Base-by-base conservation (phyloP, 2,329 filamentous ascomycete species). In the Penicillium concentricum region DNA sequence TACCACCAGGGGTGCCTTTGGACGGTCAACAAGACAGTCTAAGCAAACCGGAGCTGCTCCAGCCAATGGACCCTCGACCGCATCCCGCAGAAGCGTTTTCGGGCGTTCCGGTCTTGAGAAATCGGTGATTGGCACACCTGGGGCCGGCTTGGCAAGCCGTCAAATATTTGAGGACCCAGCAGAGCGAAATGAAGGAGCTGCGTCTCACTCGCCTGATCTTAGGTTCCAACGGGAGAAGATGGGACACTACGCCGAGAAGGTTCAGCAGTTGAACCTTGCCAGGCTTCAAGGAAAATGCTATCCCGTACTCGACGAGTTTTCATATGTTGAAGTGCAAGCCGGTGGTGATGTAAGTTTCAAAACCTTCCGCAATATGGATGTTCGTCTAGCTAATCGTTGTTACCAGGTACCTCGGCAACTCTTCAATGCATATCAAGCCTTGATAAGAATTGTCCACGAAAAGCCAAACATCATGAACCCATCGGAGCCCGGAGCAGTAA, bases 111-210 rank as follows among this genome's bases (percentile, higher is more conserved):
- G 81, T 50, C 80, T 95, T 67, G 87, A 89, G 57, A 90, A 88
- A 66, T 96, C 93, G 10, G 89, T 97, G 52, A 94, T 97, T 71
- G 93, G 93, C 45, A 86, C 87, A 26, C 87, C 91, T 13, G 88
- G 84, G 65, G 82, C 84, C 26, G 72, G 72, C 59, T 84, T 89
- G 56, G 86, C 88, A 32, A 78, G 82, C 44, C 74, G 77, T 32
- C 75, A 78, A 16, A 85, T 91, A 61, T 92, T 92, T 67, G 82
- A 86, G 16, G 89, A 93, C 64, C 80, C 89, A 10, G 82, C 87
- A 53, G 72, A 74, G 35, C 82, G 85, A 44, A 80, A 81, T 42
- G 82, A 81, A 42, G 78, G 81, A 22, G 73, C 78, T 32, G 72
- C 76, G 9, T 67, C 76, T 51, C 80, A 78, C 43, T 78, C 82